Evolutionary conservation across 1,139 yeast species (phyloP), one percentile per base, ranked within the genome.

Genomic region (Kodamaea sp.): DNA sequence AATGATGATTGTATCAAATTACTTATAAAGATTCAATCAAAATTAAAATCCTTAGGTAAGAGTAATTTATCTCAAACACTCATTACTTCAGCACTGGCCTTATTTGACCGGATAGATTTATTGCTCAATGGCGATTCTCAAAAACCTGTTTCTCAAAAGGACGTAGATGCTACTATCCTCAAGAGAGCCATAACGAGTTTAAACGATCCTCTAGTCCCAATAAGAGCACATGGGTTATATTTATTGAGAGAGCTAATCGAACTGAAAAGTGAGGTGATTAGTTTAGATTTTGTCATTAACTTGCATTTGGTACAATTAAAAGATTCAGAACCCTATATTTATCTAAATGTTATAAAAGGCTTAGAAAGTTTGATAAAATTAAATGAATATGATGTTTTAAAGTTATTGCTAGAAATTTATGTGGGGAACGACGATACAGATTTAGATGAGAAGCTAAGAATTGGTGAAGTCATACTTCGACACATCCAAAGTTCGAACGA

Each of bases 291-390:
- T 40, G 88, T 77, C 0, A 60, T 86, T 29, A 70, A 76, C 25
- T 62, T 88, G 11, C 86, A 85, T 54, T 54, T 86, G 32, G 64
- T 71, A 2, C 88, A 84, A 48, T 62, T 92, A 37, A 73, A 75
- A 39, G 95, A 88, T 51, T 73, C 79, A 0, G 98, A 92, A 46
- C 95, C 97, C 0, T 92, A 81, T 56, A 78, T 92, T 11, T 92
- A 87, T 56, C 59, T 92, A 40, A 90, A 86, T 54, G 85, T 84
- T 0, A 85, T 92, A 45, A 88, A 85, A 52, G 90, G 95, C 0
- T 62, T 92, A 23, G 81, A 79, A 37, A 69, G 74, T 15, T 60
- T 90, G 31, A 65, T 83, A 22, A 75, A 70, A 7, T 52, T 66
- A 32, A 65, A 77, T 35, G 68, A 70, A 9, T 47, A 56, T 2